Conservation (phyloP, 2,329 filamentous ascomycete genomes). For the Leptographium galeiforme region DNA sequence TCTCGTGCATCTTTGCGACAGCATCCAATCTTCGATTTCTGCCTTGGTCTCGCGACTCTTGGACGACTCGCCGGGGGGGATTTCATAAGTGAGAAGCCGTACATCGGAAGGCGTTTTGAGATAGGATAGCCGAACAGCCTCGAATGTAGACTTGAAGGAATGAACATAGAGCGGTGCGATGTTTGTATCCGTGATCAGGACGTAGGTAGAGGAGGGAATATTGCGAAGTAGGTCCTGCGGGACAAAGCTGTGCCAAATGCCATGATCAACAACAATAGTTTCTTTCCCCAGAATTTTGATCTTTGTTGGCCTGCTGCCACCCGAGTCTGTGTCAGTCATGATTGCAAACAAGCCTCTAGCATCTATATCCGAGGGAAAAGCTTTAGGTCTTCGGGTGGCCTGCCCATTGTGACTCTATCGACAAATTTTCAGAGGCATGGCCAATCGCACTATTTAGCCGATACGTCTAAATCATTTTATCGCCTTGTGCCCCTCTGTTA, state of each 20-base stretch:
- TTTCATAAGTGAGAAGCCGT: constrained; percentile 71
- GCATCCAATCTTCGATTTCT: constrained; percentile 95
- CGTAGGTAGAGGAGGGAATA: constrained; percentile 77
- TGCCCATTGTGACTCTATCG: not conserved
- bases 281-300: constrained; percentile 81
- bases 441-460: no score
- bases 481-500: no score
- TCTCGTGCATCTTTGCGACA: constrained; percentile 81
- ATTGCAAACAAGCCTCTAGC: not conserved
- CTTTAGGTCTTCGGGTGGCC: not conserved
- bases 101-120: constrained; percentile 25
- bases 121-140: constrained; percentile 23
- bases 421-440: no score
- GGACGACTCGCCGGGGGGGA: constrained; percentile 83
- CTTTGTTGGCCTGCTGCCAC: constrained; percentile 29
- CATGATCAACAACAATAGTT: constrained; percentile 83
- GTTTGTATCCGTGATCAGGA: constrained; percentile 94
- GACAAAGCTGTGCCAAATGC: constrained; percentile 74
- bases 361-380: not conserved
- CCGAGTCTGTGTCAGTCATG: constrained; percentile 4
- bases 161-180: constrained; percentile 69
- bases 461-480: no score
- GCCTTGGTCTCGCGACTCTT: constrained; percentile 91
- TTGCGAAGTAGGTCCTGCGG: constrained; percentile 66
- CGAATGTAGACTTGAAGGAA: constrained; percentile 57